Percentiles rank a stretch among this genome's conserved stretches.
These are phyloP conservation scores for Daldinia loculata DNA, from an alignment of 495 filamentous ascomycete genomes.

Conservation along the genomic window DNA sequence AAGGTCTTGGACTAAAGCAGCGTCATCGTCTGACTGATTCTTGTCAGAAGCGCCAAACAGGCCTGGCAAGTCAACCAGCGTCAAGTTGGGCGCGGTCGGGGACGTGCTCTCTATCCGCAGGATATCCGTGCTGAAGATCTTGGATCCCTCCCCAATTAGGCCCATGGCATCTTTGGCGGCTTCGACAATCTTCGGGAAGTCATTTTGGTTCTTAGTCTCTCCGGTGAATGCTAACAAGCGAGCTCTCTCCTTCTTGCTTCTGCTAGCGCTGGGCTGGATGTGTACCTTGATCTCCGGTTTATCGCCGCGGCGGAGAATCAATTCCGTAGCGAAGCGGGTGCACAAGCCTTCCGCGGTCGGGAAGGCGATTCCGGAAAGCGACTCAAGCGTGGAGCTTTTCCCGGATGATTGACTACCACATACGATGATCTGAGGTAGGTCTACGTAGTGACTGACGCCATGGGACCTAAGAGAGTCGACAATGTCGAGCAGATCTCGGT, in stretches of 20 bases:
- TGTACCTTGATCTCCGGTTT: conserved; percentile 46
- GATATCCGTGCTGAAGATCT: conserved; percentile 55
- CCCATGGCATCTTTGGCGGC: conserved; percentile 57
- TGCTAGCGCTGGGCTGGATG: conserved; percentile 49
- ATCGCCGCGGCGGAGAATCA: conserved; percentile 60
- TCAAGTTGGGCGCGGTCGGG: conserved; percentile 59
- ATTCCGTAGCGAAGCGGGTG: conserved; percentile 66
- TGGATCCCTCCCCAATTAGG: conserved; percentile 32
- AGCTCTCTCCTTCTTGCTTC: conserved; percentile 44
- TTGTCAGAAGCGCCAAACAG: conserved; percentile 57
- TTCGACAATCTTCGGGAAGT: conserved; percentile 54
- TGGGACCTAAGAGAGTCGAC: conserved; percentile 64
- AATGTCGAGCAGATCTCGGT: conserved; percentile 57
- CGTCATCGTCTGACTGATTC: conserved; percentile 52
- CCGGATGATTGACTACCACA: conserved; percentile 70
- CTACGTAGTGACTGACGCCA: conserved; percentile 66
- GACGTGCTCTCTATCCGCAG: conserved; percentile 62
- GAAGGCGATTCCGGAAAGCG: conserved; percentile 70
- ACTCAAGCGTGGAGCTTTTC: conserved; percentile 73
- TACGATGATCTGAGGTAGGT: conserved; percentile 71
- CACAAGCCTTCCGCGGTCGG: conserved; percentile 61
- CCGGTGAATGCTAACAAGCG: conserved; percentile 48
- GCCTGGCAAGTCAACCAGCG: conserved; percentile 66
- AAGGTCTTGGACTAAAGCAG: conserved; percentile 54
- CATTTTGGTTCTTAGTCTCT: conserved; percentile 43